phyloP scores from a whole-genome alignment of 1,284 basidiomycete genomes.

The Ceratobasidium theobromae region DNA sequence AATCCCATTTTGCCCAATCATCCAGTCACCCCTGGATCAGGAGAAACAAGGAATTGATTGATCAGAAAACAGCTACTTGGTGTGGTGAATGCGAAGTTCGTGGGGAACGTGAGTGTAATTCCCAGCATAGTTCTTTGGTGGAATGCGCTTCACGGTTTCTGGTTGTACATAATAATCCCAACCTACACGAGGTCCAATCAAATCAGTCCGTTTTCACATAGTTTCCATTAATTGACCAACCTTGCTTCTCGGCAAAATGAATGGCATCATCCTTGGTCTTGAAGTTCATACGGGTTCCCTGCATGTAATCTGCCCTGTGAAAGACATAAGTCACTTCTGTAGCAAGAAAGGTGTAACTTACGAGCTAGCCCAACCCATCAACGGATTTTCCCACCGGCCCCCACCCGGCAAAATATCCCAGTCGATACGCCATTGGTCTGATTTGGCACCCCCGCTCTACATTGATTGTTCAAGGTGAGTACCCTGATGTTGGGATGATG shows the following conservation, averaged over 20 bases:
- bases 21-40: background rate
- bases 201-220: background rate
- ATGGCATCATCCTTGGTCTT: constrained; percentile 88
- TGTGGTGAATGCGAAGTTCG: constrained; percentile 84
- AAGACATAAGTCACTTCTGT: background rate
- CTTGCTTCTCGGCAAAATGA: constrained; percentile 92
- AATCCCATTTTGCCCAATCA: background rate
- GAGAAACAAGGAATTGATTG: background rate
- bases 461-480: background rate
- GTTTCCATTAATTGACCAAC: constrained; percentile 46
- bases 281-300: constrained; percentile 88
- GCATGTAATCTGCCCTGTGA: constrained; percentile 92
- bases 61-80: constrained; percentile 69
- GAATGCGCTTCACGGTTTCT: constrained; percentile 68
- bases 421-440: constrained; percentile 90
- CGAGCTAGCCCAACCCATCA: constrained; percentile 97
- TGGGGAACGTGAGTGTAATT: constrained; percentile 86
- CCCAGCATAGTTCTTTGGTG: constrained; percentile 90
- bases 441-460: constrained; percentile 64
- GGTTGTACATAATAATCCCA: constrained; percentile 62
- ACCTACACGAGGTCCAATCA: constrained; percentile 39
- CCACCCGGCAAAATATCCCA: constrained; percentile 88
- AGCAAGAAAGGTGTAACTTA: constrained; percentile 48
- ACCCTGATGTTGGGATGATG: background rate
- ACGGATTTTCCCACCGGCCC: constrained; percentile 97